Evolutionary conservation across 148 eudicot species (phyloP).

Genomic region (Camellia japonica): DNA sequence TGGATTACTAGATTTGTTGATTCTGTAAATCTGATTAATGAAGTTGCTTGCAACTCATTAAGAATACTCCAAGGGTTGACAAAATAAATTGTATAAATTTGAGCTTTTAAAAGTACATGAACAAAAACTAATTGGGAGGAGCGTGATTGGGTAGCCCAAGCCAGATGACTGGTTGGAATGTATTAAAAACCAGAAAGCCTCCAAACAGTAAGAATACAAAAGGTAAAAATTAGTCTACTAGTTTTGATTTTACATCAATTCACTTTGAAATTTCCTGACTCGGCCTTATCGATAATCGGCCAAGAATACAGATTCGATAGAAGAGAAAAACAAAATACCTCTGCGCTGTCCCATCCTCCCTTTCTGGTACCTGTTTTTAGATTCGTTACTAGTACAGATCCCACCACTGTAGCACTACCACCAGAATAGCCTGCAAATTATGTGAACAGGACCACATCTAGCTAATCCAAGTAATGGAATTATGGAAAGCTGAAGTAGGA

Average conservation of each 20-base stretch:
- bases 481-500: neutral
- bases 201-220: neutral
- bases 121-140: neutral
- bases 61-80: neutral
- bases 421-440: slow-evolving; percentile 51
- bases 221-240: neutral
- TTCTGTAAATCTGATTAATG: slow-evolving; percentile 6
- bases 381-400: slow-evolving; percentile 50
- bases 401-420: slow-evolving; percentile 48
- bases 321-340: slow-evolving; percentile 29
- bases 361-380: slow-evolving; percentile 40
- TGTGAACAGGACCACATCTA: neutral
- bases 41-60: neutral
- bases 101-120: neutral
- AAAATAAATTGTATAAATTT: neutral
- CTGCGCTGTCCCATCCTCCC: slow-evolving; percentile 57
- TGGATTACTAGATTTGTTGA: neutral
- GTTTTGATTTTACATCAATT: neutral
- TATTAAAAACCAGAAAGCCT: neutral
- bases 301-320: neutral
- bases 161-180: neutral
- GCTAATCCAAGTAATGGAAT: slow-evolving; percentile 1
- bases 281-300: neutral
- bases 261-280: neutral
- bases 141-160: neutral